Evolutionary conservation across 495 filamentous ascomycete genomes (phyloP).

Genomic region (Pseudomonodictys pantanalensis): DNA sequence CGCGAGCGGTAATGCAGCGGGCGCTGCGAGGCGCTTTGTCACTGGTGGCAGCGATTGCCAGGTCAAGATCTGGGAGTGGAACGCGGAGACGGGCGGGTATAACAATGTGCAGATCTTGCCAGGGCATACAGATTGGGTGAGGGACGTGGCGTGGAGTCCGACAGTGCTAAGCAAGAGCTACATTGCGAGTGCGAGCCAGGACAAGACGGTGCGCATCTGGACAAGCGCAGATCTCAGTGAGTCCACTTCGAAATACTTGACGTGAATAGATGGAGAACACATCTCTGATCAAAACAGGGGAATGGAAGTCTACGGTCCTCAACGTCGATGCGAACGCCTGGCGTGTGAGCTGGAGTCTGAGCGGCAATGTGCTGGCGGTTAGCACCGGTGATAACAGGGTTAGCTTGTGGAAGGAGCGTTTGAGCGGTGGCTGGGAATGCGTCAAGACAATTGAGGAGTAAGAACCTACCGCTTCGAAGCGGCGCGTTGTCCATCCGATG

Average conservation of each 20-base stretch:
- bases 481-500: no score
- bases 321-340: conserved; percentile 86
- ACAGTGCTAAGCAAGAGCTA: conserved; percentile 91
- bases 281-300: conserved; percentile 37
- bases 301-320: conserved; percentile 81
- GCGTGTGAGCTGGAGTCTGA: conserved; percentile 97
- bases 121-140: conserved; percentile 95
- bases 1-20: conserved; percentile 58
- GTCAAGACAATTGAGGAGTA: conserved; percentile 96
- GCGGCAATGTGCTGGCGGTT: conserved; percentile 94
- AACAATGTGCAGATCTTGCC: conserved; percentile 51
- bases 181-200: conserved; percentile 91
- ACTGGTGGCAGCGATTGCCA: conserved; percentile 91
- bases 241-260: background rate
- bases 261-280: background rate
- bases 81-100: conserved; percentile 53
- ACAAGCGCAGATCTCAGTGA: conserved; percentile 51
- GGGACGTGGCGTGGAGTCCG: conserved; percentile 95
- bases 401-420: conserved; percentile 80
- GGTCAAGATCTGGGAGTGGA: conserved; percentile 82
- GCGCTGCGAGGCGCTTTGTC: conserved; percentile 71
- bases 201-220: conserved; percentile 97
- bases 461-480: no score
- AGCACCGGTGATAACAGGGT: conserved; percentile 96
- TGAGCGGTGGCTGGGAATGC: conserved; percentile 82